Base-by-base conservation (phyloP, 108 stramenopile genomes). In the Fragilariopsis cylindrus region DNA sequence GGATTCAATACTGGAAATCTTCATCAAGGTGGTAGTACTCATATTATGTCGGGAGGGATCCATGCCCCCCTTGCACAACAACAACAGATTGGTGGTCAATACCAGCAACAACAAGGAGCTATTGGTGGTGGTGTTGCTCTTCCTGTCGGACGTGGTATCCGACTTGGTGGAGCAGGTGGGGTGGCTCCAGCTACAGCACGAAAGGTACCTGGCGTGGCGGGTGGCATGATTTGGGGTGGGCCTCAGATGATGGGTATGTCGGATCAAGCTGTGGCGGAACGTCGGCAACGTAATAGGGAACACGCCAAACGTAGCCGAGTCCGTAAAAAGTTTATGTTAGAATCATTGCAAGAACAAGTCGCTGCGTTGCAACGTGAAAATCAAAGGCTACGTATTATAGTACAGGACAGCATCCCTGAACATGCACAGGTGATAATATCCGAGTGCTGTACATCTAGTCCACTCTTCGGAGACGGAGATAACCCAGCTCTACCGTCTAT, bases 221-320 rank as follows among this genome's bases (percentile, higher is more conserved):
- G 72, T 50, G 60, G 72, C 46, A 57, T 70, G 19, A 55, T 81
- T 65, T 77, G 79, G 80, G 70, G 71, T 13, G 76, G 60, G 70
- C 69, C 47, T 55, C 69, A 53, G 55, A 66, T 43, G 65, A 76
- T 44, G 21, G 76, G 76, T n/a, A 80, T 81, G 74, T 44, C 52
- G 3, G 77, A 78, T 45, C 77, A 81, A 48, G 69, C 80, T 13
- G 77, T 88, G 3, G 90, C 90, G 7, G 92, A 96, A 76, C 81
- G 93, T 60, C 84, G 97, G 39, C 90, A 92, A 84, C 75, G 97
- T 43, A 99, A 99, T 72, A 80, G 98, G 48, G 98, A 99, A 82
- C 98, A 99, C 76, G 98, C 98, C 1, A 98, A 98, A 72, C 90
- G 97, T 9, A 96, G 96, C 64, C 91, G 98, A 11, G 96, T 98